A percentile compares a stretch with the other conserved stretches of the same genome.
phyloP scores from a whole-genome alignment of 2,329 filamentous ascomycete species.

The Xylariaceae sp. region DNA sequence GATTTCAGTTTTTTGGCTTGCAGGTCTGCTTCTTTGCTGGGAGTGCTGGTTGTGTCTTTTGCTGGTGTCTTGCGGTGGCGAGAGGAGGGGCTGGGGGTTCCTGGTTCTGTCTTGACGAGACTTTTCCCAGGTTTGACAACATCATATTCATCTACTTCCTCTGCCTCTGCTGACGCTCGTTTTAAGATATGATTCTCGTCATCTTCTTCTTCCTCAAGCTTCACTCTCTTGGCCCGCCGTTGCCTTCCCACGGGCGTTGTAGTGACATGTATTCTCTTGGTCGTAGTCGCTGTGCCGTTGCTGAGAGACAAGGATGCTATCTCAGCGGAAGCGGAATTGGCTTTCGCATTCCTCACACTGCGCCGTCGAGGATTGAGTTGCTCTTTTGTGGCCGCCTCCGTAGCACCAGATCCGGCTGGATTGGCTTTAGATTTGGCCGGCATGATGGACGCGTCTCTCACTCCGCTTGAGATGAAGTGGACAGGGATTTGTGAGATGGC shows the following conservation, averaged over 20 bases:
- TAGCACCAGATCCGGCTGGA: neutral
- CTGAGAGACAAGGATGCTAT: too few relatives aligned
- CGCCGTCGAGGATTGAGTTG: too few relatives aligned
- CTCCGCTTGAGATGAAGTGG: too few relatives aligned
- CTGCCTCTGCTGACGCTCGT: neutral
- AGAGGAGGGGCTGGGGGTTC: too few relatives aligned
- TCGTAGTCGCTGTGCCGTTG: neutral
- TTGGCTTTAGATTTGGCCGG: conserved; percentile 4
- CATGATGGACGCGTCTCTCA: too few relatives aligned
- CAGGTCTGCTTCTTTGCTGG: conserved; percentile 25
- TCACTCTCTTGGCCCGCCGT: conserved; percentile 13
- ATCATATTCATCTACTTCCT: conserved; percentile 5
- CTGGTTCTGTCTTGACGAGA: too few relatives aligned
- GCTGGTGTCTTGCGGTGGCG: conserved; percentile 5
- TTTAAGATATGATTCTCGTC: neutral
- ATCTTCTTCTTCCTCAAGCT: neutral
- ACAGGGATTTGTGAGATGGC: too few relatives aligned
- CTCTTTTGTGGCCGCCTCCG: neutral
- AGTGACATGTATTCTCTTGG: conserved; percentile 9
- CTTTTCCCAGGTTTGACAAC: conserved; percentile 4
- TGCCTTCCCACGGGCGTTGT: neutral
- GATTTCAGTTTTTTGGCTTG: conserved; percentile 42
- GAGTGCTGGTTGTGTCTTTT: conserved; percentile 10
- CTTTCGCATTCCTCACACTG: conserved; percentile 16
- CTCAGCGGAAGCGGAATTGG: neutral